Conservation (phyloP, 345 rosid genomes). For the Excoecaria agallocha region DNA sequence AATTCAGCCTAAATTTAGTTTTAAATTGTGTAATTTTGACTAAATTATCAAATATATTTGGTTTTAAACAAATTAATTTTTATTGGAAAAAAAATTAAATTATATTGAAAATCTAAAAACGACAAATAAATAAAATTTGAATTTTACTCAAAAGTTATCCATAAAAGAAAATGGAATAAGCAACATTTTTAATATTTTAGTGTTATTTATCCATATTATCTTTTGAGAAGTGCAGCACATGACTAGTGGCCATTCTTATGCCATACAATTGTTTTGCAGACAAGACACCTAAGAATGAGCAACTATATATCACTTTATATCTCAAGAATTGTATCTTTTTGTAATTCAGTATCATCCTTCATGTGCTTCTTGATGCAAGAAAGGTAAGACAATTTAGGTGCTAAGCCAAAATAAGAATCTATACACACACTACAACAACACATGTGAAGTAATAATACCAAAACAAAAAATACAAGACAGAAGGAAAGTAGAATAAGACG, state of each 20-base stretch:
- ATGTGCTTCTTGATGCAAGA: neutral
- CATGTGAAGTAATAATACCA: neutral
- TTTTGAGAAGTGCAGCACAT: neutral
- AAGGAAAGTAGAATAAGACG: too few relatives aligned
- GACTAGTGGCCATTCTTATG: neutral
- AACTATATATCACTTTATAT: neutral
- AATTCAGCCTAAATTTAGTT: too few relatives aligned
- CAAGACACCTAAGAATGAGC: too few relatives aligned
- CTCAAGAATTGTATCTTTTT: neutral
- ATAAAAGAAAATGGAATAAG: too few relatives aligned
- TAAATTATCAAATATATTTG: too few relatives aligned
- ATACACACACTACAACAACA: too few relatives aligned
- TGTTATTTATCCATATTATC: neutral
- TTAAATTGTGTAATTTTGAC: too few relatives aligned
- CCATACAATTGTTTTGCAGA: neutral
- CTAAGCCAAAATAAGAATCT: neutral
- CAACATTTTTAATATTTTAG: neutral
- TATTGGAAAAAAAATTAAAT: too few relatives aligned
- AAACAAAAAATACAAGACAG: slow-evolving; percentile 17
- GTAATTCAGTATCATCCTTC: neutral
- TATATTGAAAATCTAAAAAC: too few relatives aligned
- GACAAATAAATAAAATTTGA: too few relatives aligned
- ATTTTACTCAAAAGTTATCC: too few relatives aligned
- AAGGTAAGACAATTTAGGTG: slow-evolving; percentile 12
- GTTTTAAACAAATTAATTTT: too few relatives aligned